Evolutionary conservation across 345 rosid species (phyloP), one percentile per base, ranked within the genome.

Genomic region (Euphorbia peplus): DNA sequence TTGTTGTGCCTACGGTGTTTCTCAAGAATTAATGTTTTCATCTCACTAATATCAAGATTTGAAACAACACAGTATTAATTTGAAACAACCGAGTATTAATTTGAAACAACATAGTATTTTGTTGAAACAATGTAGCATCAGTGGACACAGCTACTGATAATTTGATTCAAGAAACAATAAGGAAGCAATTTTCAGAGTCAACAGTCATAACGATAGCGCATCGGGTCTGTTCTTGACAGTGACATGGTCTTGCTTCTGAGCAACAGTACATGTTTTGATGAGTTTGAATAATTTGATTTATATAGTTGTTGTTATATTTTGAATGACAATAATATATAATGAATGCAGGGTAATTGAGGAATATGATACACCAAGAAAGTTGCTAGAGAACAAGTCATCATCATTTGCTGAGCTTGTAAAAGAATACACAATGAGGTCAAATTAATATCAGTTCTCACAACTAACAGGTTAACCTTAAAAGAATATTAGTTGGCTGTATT

Each of bases 381-480:
- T 92, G 70, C 76, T 89, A 4, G 79, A 86, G 48, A 71, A 92
- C 69, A 86, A 83, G 79, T 82, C 87, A 22, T 90, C 98, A 6
- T 83, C 92, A 29, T 92, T 92, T 66, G 70, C 91, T 2, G 82
- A 73, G 56, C 96, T 93, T 12, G 93, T 93, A 16, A 83, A 89
- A 1, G 97, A 93, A 80, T 90, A 87, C 80, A 79, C 83, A 0
- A 60, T 73, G 68, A 85, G 97, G 64, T 87, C 96, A 15, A 84
- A 77, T n/a, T n/a, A n/a, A n/a, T 67, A 82, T 85, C 63, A 83
- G 80, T 67, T 77, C 71, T 22, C 73, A 73, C 50, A 70, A 70
- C 30, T 44, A 44, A 44, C n/a, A n/a, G n/a, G n/a, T n/a, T n/a
- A n/a, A n/a, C n/a, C n/a, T n/a, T n/a, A n/a, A n/a, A n/a, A n/a